These are phyloP conservation scores for Vigna angularis DNA, from an alignment of 306 rosid genomes.

Conservation along the genomic window DNA sequence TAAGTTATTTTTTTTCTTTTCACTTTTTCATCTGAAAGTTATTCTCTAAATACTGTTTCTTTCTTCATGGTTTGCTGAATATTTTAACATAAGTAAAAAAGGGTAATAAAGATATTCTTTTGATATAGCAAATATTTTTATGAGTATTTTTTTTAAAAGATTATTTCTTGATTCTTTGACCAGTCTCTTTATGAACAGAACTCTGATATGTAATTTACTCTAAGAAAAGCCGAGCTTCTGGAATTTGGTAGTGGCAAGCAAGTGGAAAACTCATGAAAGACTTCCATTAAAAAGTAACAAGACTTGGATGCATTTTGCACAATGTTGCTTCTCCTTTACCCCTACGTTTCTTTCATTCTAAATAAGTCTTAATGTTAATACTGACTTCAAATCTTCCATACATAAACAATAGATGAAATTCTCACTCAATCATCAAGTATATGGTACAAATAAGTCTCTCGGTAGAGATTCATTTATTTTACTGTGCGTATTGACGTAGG, in stretches of 20 bases:
- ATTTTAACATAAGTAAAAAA: neutral
- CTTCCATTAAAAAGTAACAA: slow-evolving; percentile 35
- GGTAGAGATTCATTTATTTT: neutral
- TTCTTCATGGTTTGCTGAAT: neutral
- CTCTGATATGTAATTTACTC: neutral
- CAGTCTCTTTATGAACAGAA: neutral
- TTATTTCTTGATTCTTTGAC: neutral
- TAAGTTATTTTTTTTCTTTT: too few relatives aligned
- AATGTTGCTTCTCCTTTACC: slow-evolving; percentile 4
- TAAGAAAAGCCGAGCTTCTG: slow-evolving; percentile 40
- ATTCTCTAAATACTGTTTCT: neutral
- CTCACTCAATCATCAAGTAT: neutral
- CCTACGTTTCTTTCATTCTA: neutral
- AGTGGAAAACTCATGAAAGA: slow-evolving; percentile 45
- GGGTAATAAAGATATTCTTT: neutral
- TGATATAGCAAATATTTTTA: neutral
- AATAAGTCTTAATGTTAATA: slow-evolving; percentile 33
- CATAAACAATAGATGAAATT: too few relatives aligned
- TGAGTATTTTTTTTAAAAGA: too few relatives aligned
- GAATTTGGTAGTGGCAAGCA: slow-evolving; percentile 42
- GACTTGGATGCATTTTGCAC: slow-evolving; percentile 39
- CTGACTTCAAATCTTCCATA: slow-evolving; percentile 25
- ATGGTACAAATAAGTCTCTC: slow-evolving; percentile 16
- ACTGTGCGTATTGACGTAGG: slow-evolving; percentile 43
- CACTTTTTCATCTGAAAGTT: too few relatives aligned